Evolutionary conservation across 2,329 filamentous ascomycete genomes (phyloP).

Genomic region (Dendrostoma leiphaemia): DNA sequence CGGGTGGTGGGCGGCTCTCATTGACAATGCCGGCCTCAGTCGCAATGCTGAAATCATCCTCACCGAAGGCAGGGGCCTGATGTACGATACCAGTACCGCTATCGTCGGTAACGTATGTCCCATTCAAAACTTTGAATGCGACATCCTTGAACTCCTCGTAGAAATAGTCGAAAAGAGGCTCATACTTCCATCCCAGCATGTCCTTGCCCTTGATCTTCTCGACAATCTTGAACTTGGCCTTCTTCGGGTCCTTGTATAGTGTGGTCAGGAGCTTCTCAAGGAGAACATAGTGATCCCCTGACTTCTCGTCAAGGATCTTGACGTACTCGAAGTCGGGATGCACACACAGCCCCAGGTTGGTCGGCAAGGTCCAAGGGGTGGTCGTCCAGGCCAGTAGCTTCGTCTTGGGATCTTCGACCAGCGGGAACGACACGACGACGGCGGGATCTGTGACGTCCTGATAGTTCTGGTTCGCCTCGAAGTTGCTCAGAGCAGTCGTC

Average conservation of each 20-base stretch:
- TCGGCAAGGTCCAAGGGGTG: conserved; percentile 77
- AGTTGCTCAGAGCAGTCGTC: conserved; percentile 87
- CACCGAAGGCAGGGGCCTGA: conserved; percentile 89
- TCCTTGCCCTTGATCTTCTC: conserved; percentile 78
- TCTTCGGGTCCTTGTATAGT: conserved; percentile 92
- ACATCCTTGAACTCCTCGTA: conserved; percentile 83
- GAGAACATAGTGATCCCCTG: conserved; percentile 80
- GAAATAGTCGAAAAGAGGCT: conserved; percentile 88
- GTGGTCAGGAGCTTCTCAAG: conserved; percentile 78
- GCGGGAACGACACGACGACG: conserved; percentile 82
- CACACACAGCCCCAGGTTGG: conserved; percentile 69
- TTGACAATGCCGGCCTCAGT: conserved; percentile 74
- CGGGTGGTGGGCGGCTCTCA: conserved; percentile 76
- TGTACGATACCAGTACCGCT: conserved; percentile 94
- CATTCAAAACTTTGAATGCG: conserved; percentile 80
- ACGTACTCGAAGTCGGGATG: conserved; percentile 79
- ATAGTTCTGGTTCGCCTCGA: conserved; percentile 93
- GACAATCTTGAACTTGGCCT: conserved; percentile 85
- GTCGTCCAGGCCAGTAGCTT: conserved; percentile 84
- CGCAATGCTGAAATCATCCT: conserved; percentile 90
- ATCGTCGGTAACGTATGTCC: conserved; percentile 82
- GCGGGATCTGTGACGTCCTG: conserved; percentile 90
- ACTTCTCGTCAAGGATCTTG: conserved; percentile 80
- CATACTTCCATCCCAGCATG: conserved; percentile 85
- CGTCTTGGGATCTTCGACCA: conserved; percentile 73